Conservation (phyloP, 2,329 filamentous ascomycete species). For the Curvularia sp. region DNA sequence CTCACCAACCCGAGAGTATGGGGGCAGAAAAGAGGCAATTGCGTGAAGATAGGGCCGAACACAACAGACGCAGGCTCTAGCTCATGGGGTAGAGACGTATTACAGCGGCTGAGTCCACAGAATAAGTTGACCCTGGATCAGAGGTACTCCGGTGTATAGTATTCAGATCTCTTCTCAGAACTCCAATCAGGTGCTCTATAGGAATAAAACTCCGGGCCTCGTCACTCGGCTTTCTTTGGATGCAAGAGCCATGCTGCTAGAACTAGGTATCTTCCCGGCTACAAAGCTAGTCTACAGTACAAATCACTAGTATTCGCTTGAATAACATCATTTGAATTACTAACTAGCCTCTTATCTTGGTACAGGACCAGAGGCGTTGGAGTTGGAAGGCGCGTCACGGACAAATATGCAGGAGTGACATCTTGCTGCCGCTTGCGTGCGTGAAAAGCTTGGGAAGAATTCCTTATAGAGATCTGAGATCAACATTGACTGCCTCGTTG, state of each 20-base stretch:
- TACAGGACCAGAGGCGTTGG: background rate
- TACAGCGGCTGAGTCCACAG: background rate
- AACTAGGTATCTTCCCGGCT: background rate
- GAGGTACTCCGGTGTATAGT: background rate
- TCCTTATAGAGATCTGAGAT: background rate
- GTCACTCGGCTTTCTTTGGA: background rate
- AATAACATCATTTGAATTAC: background rate
- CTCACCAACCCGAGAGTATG: background rate
- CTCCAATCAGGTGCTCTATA: background rate
- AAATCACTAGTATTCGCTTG: background rate
- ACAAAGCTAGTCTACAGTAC: background rate
- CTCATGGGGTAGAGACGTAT: background rate
- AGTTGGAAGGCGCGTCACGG: background rate
- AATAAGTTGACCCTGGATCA: background rate
- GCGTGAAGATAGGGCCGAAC: background rate
- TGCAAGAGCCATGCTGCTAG: background rate
- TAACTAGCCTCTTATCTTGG: background rate
- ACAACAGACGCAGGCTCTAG: background rate
- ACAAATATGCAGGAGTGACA: background rate
- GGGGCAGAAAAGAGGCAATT: background rate
- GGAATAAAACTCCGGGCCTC: background rate
- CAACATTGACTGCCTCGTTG: background rate
- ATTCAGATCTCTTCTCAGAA: background rate
- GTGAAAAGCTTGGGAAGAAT: background rate
- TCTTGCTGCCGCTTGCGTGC: background rate